Evolutionary conservation across 108 stramenopile genomes (phyloP), one percentile per base, ranked within the genome.

Genomic region (Cyclotella choctawhatcheeana): DNA sequence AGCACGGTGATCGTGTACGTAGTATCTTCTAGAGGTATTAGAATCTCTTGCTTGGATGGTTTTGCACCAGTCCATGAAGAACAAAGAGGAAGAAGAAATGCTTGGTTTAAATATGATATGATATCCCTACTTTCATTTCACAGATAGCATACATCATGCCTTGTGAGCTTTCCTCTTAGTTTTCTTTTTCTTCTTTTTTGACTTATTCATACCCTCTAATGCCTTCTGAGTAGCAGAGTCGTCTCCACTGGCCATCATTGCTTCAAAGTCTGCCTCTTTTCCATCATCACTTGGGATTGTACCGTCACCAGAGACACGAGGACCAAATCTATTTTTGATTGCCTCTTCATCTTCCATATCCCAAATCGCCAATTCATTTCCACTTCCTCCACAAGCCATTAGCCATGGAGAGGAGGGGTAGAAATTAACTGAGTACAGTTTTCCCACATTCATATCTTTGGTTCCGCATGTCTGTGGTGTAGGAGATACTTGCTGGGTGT

Each of bases 281-380:
- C 24, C 62, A 34, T 50, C 37, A n/a, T 62, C 58, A 34, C 67
- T 40, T 18, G 77, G 24, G 5, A 70, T 22, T 30, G 40, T 58
- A 32, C 60, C 53, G 31, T 50, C 77, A 14, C 54, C 70, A 44
- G 44, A 47, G 10, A 79, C 56, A 26, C 94, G 81, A 44, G 59
- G 47, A 29, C 70, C 91, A 78, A 94, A 96, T 26, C 85, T 81
- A 64, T 87, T 82, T 67, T 86, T 88, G 52, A 96, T 77, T 17
- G 82, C 43, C 27, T 84, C 88, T 30, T 96, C 96, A 10, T 77
- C 58, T 33, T 77, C 72, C 74, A 96, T 77, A 60, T 99, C 97
- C 98, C 98, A 99, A 18, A 99, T 69, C 2, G 97, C 93, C 55
- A 97, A 73, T 65, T 90, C 83, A 69, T 97, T 96, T 10, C 93